These are phyloP conservation scores for Hansenula sp. DNA, from an alignment of 1,139 yeast species.

Conservation along the genomic window DNA sequence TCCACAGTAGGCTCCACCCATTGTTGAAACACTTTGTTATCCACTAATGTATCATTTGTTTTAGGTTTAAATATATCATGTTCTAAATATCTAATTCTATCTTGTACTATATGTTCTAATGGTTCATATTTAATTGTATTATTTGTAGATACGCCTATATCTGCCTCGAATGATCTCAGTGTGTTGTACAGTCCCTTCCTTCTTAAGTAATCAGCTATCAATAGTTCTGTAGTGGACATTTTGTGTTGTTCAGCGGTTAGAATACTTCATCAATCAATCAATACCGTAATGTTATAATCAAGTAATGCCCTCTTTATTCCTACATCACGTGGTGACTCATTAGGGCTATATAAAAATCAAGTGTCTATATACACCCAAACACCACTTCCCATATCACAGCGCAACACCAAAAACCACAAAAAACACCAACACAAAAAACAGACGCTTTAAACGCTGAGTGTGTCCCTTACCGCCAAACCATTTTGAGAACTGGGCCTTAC, in stretches of 20 bases:
- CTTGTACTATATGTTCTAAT: slow-evolving; percentile 46
- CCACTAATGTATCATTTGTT: slow-evolving; percentile 6
- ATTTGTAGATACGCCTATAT: slow-evolving; percentile 35
- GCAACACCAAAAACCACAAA: neutral
- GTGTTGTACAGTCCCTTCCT: slow-evolving; percentile 43
- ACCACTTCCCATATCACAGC: neutral
- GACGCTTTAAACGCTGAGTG: too few relatives aligned
- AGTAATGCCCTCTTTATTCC: too few relatives aligned
- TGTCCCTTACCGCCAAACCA: neutral
- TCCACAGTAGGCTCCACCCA: too few relatives aligned
- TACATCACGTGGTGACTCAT: too few relatives aligned
- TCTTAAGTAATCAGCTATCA: slow-evolving; percentile 54
- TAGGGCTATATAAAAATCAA: too few relatives aligned
- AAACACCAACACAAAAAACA: too few relatives aligned
- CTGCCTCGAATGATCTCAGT: slow-evolving; percentile 42
- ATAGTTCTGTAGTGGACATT: slow-evolving; percentile 24
- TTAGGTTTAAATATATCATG: slow-evolving; percentile 10
- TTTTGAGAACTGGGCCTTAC: too few relatives aligned
- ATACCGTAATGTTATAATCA: too few relatives aligned
- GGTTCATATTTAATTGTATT: slow-evolving; percentile 32
- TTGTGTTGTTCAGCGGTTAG: too few relatives aligned
- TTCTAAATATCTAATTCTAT: slow-evolving; percentile 38
- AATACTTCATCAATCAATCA: neutral
- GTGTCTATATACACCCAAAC: neutral
- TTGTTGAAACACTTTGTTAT: slow-evolving; percentile 8